Conservation (phyloP, 1,284 basidiomycete species). For the Ustilago cynodontis region DNA sequence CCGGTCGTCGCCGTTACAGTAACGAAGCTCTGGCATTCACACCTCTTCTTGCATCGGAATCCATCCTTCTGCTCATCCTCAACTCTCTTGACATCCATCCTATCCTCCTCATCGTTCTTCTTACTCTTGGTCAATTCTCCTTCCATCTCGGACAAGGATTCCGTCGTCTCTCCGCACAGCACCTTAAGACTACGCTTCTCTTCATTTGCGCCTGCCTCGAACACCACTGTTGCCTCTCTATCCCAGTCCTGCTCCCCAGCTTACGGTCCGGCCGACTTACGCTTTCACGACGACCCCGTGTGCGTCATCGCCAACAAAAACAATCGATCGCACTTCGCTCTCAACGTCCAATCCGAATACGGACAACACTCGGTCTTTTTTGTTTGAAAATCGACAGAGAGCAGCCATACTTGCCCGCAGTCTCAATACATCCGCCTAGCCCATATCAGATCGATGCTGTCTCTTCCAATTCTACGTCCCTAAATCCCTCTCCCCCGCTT, state of each 20-base stretch:
- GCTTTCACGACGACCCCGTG: no score
- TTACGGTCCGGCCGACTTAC: no score
- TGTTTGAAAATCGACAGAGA: no score
- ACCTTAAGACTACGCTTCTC: neutral
- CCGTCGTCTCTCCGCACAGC: neutral
- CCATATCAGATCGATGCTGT: conserved; percentile 22
- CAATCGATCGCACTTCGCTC: neutral
- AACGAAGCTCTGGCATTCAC: neutral
- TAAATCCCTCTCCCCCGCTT: conserved; percentile 1
- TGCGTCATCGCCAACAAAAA: neutral
- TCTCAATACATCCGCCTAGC: neutral
- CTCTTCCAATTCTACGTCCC: neutral
- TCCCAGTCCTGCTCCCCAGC: neutral
- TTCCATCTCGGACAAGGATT: no score
- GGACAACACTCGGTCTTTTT: neutral
- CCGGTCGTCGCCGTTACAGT: conserved; percentile 10
- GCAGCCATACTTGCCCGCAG: neutral
- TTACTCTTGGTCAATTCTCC: no score
- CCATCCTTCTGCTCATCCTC: conserved; percentile 12
- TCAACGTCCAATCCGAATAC: neutral
- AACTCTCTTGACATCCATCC: neutral
- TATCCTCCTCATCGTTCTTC: neutral
- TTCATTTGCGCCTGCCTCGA: neutral
- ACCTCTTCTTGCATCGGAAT: conserved; percentile 26
- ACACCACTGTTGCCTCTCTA: no score